These are phyloP conservation scores for Fraxinus floribunda DNA, from an alignment of 305 asterid genomes.

Conservation along the genomic window DNA sequence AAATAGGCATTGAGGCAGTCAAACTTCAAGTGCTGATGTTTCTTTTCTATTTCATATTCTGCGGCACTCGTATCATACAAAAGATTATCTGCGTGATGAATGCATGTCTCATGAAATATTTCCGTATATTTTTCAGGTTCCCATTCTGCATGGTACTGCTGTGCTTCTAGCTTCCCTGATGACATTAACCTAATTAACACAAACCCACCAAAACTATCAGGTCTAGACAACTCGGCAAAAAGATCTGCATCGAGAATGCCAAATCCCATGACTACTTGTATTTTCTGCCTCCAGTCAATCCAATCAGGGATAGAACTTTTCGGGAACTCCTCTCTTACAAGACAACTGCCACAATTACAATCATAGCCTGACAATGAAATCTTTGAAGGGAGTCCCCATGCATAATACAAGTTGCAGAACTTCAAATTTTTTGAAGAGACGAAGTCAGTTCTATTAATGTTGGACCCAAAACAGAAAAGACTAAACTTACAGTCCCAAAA, in stretches of 20 bases:
- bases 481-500: conserved; percentile 67
- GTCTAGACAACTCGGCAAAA: conserved; percentile 29
- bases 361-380: conserved; percentile 47
- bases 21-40: conserved; percentile 36
- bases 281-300: conserved; percentile 86
- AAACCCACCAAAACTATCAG: conserved; percentile 52
- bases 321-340: conserved; percentile 45
- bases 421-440: conserved; percentile 38
- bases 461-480: conserved; percentile 70
- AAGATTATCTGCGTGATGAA: conserved; percentile 37
- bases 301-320: conserved; percentile 54
- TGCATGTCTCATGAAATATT: conserved; percentile 35
- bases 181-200: conserved; percentile 56
- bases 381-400: conserved; percentile 62
- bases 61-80: conserved; percentile 32
- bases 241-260: conserved; percentile 46
- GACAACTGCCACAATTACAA: conserved; percentile 63
- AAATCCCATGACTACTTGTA: conserved; percentile 58
- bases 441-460: conserved; percentile 19
- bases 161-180: conserved; percentile 73
- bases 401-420: conserved; percentile 40
- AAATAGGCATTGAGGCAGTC: conserved; percentile 54
- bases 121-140: conserved; percentile 30
- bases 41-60: conserved; percentile 38
- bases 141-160: conserved; percentile 55